These are phyloP conservation scores for Pleomassaria siparia DNA, from an alignment of 2,329 filamentous ascomycete species.

Conservation along the genomic window DNA sequence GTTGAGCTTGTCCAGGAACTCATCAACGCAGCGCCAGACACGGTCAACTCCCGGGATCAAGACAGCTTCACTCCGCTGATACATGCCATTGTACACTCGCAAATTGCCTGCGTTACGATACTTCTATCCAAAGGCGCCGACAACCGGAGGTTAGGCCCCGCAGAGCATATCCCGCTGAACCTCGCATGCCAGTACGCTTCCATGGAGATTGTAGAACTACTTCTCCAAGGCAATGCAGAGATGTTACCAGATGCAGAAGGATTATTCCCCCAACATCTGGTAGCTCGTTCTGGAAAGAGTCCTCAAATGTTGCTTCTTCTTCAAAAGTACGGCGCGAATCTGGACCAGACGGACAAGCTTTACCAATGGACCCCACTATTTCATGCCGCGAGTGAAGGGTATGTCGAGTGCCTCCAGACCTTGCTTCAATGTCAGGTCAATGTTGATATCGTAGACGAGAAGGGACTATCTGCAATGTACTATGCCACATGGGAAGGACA, in stretches of 20 bases:
- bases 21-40: slow-evolving; percentile 67
- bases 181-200: slow-evolving; percentile 93
- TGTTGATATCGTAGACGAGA: slow-evolving; percentile 82
- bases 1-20: slow-evolving; percentile 79
- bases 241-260: slow-evolving; percentile 96
- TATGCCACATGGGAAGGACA: slow-evolving; percentile 99
- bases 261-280: slow-evolving; percentile 93
- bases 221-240: slow-evolving; percentile 76
- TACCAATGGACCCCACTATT: slow-evolving; percentile 98
- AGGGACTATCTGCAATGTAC: slow-evolving; percentile 91
- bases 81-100: slow-evolving; percentile 88
- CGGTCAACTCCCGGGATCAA: slow-evolving; percentile 86
- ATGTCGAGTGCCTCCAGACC: slow-evolving; percentile 81
- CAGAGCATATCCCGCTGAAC: slow-evolving; percentile 92
- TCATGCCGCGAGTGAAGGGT: slow-evolving; percentile 94
- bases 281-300: slow-evolving; percentile 83
- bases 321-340: slow-evolving; percentile 81
- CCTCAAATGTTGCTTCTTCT: slow-evolving; percentile 78
- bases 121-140: slow-evolving; percentile 78
- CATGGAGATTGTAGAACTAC: slow-evolving; percentile 77
- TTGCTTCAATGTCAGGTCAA: slow-evolving; percentile 79
- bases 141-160: slow-evolving; percentile 80
- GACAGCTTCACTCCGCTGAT: slow-evolving; percentile 97
- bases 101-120: slow-evolving; percentile 75
- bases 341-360: slow-evolving; percentile 91